Percentiles rank a stretch among this genome's conserved stretches.
These are phyloP conservation scores for Dactylella cylindrospora DNA, from an alignment of 2,329 filamentous ascomycete genomes.

Conservation along the genomic window DNA sequence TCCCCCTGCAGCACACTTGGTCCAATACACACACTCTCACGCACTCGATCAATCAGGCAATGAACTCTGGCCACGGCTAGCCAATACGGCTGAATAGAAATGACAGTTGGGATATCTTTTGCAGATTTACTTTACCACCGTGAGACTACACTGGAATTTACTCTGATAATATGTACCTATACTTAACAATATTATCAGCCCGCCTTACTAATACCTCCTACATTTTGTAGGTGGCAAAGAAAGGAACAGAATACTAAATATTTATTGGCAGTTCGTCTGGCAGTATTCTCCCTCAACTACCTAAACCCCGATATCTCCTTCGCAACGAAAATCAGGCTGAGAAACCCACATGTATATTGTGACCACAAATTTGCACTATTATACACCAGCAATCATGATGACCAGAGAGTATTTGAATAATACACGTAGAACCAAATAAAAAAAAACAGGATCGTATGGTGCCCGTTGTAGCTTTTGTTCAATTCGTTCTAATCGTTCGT, in stretches of 20 bases:
- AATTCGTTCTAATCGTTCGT: slow-evolving; percentile 41
- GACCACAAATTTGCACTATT: slow-evolving; percentile 13
- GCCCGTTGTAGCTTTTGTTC: slow-evolving; percentile 16
- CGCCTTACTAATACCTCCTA: too few species aligned
- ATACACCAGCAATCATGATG: slow-evolving; percentile 28
- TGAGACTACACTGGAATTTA: too few species aligned
- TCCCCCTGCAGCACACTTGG: too few species aligned
- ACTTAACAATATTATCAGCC: too few species aligned
- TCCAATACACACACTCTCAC: too few species aligned
- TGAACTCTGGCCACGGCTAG: too few species aligned
- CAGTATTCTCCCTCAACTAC: neutral
- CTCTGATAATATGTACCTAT: too few species aligned
- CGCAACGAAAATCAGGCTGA: neutral
- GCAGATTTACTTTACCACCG: too few species aligned
- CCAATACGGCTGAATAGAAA: too few species aligned
- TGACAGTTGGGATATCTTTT: too few species aligned
- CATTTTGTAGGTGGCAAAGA: too few species aligned
- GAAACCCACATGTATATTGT: neutral
- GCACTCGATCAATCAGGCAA: too few species aligned
- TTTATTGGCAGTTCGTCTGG: neutral
- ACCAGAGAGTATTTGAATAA: slow-evolving; percentile 1
- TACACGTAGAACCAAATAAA: slow-evolving; percentile 3
- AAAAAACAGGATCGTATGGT: slow-evolving; percentile 39
- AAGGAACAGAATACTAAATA: neutral
- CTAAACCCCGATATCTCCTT: slow-evolving; percentile 15